phyloP scores from a whole-genome alignment of 495 filamentous ascomycete genomes.

The Hyaloscypha variabilis region DNA sequence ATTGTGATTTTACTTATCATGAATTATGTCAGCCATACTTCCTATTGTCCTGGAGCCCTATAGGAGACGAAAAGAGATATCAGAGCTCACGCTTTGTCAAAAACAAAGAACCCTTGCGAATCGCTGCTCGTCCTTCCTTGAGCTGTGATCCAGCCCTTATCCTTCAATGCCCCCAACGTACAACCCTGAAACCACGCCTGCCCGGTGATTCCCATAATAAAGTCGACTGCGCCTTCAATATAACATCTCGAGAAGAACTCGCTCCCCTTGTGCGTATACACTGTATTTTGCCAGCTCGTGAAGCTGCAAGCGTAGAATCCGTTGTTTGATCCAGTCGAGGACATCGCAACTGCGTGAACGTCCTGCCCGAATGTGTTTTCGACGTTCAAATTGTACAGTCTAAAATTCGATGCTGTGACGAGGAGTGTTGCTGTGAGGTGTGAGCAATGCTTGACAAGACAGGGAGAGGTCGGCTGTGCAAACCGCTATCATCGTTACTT shows the following conservation, averaged over 20 bases:
- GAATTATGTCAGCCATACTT: no score
- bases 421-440: constrained; percentile 34
- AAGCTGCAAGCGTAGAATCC: constrained; percentile 45
- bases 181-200: constrained; percentile 57
- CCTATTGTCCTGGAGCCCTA: no score
- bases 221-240: constrained; percentile 52
- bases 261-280: constrained; percentile 44
- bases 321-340: constrained; percentile 37
- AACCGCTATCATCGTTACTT: no score
- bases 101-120: constrained; percentile 5
- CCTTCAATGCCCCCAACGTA: constrained; percentile 7
- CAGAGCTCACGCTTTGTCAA: constrained; percentile 13
- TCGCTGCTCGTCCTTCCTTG: constrained; percentile 10
- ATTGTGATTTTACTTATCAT: no score
- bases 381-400: constrained; percentile 54
- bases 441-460: not conserved
- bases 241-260: constrained; percentile 46
- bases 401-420: constrained; percentile 41
- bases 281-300: constrained; percentile 51
- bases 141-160: constrained; percentile 1
- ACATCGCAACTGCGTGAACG: constrained; percentile 47
- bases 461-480: constrained; percentile 11
- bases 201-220: constrained; percentile 58
- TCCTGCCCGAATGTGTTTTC: constrained; percentile 43
- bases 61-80: not conserved